Percentiles rank a stretch among this genome's conserved stretches.
These are phyloP conservation scores for Schwanniomyces pseudopolymorphus DNA, from an alignment of 805 yeast genomes.

Conservation along the genomic window DNA sequence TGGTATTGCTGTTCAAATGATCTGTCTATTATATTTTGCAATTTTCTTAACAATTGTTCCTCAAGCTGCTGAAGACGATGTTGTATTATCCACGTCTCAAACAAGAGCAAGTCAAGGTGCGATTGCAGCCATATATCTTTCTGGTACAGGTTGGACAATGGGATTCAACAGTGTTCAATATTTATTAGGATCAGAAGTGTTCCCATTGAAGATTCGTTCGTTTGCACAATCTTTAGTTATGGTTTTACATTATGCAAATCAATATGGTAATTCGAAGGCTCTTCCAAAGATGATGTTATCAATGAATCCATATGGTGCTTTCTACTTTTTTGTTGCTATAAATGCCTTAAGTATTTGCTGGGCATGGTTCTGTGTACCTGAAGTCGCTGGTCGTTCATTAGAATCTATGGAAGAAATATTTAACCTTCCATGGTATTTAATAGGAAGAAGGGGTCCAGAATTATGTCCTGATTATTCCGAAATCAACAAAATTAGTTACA, in stretches of 20 bases:
- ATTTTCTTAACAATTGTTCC: slow-evolving; percentile 47
- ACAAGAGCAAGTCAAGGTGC: slow-evolving; percentile 46
- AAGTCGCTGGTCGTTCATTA: slow-evolving; percentile 49
- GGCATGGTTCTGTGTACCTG: slow-evolving; percentile 52
- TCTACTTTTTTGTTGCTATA: slow-evolving; percentile 50
- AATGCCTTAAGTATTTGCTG: slow-evolving; percentile 41
- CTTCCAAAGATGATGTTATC: slow-evolving; percentile 50
- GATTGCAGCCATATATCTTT: slow-evolving; percentile 47
- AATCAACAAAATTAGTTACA: slow-evolving; percentile 28
- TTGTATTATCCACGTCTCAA: slow-evolving; percentile 27
- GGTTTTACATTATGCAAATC: slow-evolving; percentile 58
- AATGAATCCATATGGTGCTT: slow-evolving; percentile 49
- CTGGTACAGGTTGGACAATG: slow-evolving; percentile 59
- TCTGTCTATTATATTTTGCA: slow-evolving; percentile 47
- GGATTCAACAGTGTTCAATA: slow-evolving; percentile 60
- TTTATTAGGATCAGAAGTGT: slow-evolving; percentile 53
- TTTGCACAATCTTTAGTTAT: slow-evolving; percentile 51
- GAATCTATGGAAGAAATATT: slow-evolving; percentile 54
- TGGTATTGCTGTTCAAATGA: slow-evolving; percentile 47
- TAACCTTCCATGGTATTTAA: slow-evolving; percentile 55
- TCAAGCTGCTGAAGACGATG: slow-evolving; percentile 30
- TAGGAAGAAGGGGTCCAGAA: slow-evolving; percentile 54
- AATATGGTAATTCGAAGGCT: slow-evolving; percentile 57
- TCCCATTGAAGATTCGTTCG: slow-evolving; percentile 51
- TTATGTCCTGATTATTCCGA: slow-evolving; percentile 54